Evolutionary conservation across 805 yeast genomes (phyloP).

Genomic region (Komagataella ulmi): DNA sequence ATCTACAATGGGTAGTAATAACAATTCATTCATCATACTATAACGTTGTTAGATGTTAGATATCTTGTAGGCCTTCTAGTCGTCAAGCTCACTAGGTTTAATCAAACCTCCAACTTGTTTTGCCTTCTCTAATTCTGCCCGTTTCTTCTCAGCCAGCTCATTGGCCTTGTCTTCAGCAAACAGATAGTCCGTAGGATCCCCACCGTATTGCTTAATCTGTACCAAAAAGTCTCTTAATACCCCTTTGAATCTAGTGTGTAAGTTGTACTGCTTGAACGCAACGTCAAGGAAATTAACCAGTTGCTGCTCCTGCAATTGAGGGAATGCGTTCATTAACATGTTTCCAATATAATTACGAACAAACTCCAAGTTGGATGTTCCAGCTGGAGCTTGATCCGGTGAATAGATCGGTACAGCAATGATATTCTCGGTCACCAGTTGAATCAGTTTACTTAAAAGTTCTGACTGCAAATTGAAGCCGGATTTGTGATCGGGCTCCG

Average conservation of each 20-base stretch:
- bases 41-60: not conserved
- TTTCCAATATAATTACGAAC: conserved; percentile 71
- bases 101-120: conserved; percentile 83
- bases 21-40: not conserved
- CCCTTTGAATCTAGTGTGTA: conserved; percentile 64
- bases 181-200: conserved; percentile 87
- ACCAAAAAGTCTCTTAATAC: conserved; percentile 90
- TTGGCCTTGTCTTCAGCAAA: conserved; percentile 87
- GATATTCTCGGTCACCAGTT: conserved; percentile 64
- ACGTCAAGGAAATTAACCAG: conserved; percentile 71
- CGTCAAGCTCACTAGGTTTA: conserved; percentile 92
- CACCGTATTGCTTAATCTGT: conserved; percentile 91
- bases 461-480: conserved; percentile 86
- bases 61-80: conserved; percentile 11
- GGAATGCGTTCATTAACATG: conserved; percentile 81
- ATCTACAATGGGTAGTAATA: not conserved
- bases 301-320: conserved; percentile 77
- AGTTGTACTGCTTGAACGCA: conserved; percentile 59
- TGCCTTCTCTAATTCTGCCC: conserved; percentile 67
- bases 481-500: conserved; percentile 96
- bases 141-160: conserved; percentile 56
- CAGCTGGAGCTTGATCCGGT: conserved; percentile 71
- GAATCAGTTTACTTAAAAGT: conserved; percentile 70
- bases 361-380: conserved; percentile 70
- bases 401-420: conserved; percentile 70